Conservation (phyloP, 1,284 basidiomycete species). For the Lentinula novae-zelandiae region DNA sequence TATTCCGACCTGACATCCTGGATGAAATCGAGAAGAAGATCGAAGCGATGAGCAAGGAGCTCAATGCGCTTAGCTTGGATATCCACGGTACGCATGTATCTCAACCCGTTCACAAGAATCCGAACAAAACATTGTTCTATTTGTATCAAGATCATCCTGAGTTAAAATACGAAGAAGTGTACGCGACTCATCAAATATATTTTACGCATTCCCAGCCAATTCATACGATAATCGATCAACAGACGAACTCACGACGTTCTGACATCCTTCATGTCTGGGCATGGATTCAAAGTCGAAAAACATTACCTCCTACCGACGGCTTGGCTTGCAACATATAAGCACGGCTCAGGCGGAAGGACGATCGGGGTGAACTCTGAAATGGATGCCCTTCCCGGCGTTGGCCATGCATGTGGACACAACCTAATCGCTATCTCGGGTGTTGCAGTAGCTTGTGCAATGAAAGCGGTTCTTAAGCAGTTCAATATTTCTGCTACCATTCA, state of each 20-base stretch:
- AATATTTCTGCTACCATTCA: conserved; percentile 60
- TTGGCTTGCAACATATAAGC: conserved; percentile 61
- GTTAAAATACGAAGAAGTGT: conserved; percentile 55
- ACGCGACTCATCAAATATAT: conserved; percentile 18
- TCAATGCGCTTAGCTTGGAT: conserved; percentile 62
- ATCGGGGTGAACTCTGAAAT: conserved; percentile 77
- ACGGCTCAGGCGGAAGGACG: conserved; percentile 53
- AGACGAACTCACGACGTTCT: conserved; percentile 55
- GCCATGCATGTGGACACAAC: conserved; percentile 79
- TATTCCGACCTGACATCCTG: conserved; percentile 43
- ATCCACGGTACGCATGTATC: conserved; percentile 51
- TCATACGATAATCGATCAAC: background rate
- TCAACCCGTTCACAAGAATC: background rate
- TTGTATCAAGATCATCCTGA: conserved; percentile 52
- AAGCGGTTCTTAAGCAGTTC: conserved; percentile 49
- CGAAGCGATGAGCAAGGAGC: conserved; percentile 45
- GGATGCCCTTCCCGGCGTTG: conserved; percentile 51
- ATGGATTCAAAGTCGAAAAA: conserved; percentile 56
- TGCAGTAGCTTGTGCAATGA: conserved; percentile 51
- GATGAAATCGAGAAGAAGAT: conserved; percentile 58
- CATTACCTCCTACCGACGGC: conserved; percentile 65
- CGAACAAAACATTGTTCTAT: background rate
- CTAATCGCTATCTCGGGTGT: conserved; percentile 74
- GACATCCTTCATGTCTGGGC: conserved; percentile 51
- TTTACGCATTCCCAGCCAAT: conserved; percentile 4